phyloP scores from a whole-genome alignment of 1,139 yeast genomes.

The Saccharomycopsis phalli region DNA sequence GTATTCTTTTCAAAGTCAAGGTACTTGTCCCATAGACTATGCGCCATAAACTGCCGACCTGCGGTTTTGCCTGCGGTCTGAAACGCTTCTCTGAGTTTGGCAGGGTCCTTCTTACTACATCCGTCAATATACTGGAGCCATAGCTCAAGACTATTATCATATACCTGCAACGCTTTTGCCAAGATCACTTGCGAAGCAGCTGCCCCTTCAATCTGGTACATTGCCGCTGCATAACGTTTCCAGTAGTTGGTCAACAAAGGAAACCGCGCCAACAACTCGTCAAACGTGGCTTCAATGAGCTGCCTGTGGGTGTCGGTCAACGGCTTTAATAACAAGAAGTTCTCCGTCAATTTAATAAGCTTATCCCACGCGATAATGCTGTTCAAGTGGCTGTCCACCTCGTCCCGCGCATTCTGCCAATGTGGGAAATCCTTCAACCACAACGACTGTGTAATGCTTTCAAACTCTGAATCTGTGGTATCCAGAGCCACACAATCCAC shows the following conservation, averaged over 20 bases:
- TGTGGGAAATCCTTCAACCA: slow-evolving; percentile 29
- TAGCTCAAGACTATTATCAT: slow-evolving; percentile 51
- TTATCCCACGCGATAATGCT: slow-evolving; percentile 14
- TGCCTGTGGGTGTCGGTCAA: slow-evolving; percentile 27
- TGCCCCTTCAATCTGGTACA: slow-evolving; percentile 46
- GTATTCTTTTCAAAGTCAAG: slow-evolving; percentile 38
- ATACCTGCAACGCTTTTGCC: slow-evolving; percentile 38
- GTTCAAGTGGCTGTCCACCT: slow-evolving; percentile 19
- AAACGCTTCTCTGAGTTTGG: slow-evolving; percentile 33
- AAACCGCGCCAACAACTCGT: slow-evolving; percentile 37
- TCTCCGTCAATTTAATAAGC: slow-evolving; percentile 10
- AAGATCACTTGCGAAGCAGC: slow-evolving; percentile 40
- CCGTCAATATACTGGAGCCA: slow-evolving; percentile 55
- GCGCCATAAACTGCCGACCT: slow-evolving; percentile 53
- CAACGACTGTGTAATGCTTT: background rate
- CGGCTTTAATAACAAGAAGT: slow-evolving; percentile 23
- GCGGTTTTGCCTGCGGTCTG: slow-evolving; percentile 33
- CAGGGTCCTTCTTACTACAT: slow-evolving; percentile 24
- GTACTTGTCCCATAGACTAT: slow-evolving; percentile 57
- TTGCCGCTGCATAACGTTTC: slow-evolving; percentile 49
- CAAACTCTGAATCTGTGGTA: no score
- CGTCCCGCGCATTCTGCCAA: slow-evolving; percentile 24
- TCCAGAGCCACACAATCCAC: background rate
- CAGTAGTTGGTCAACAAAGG: slow-evolving; percentile 55
- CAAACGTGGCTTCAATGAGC: slow-evolving; percentile 29